Evolutionary conservation across 75 land plant species (phyloP).

Genomic region (Isoetes taiwanensis): DNA sequence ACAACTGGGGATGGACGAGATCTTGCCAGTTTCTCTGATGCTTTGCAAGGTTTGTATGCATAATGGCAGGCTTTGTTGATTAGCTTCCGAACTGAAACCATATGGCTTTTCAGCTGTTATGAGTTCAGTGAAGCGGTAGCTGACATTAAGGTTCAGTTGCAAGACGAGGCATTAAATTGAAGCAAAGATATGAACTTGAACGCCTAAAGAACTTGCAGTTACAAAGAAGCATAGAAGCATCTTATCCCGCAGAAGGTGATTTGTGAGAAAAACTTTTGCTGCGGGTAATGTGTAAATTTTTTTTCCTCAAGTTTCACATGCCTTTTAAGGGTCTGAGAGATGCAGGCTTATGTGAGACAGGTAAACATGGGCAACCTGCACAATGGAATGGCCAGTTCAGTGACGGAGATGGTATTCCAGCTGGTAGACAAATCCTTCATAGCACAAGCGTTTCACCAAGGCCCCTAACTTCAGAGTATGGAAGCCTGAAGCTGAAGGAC

Average conservation of each 20-base stretch:
- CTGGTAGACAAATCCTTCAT: no score
- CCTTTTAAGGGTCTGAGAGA: not conserved
- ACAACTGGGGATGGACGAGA: not conserved
- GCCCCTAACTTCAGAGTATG: no score
- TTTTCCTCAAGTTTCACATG: not conserved
- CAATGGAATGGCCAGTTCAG: not conserved
- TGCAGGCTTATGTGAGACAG: not conserved
- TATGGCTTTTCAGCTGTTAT: slow-evolving; percentile 48
- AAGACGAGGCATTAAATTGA: slow-evolving; percentile 86
- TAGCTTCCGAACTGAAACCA: not conserved
- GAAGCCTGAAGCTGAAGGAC: no score
- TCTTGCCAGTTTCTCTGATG: slow-evolving; percentile 13
- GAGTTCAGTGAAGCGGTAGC: slow-evolving; percentile 61
- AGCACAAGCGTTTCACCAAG: no score
- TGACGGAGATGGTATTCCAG: no score
- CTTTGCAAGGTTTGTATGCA: slow-evolving; percentile 7
- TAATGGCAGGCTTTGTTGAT: not conserved
- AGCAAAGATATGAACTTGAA: slow-evolving; percentile 80
- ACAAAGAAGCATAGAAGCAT: no score
- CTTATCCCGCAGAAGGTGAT: not conserved
- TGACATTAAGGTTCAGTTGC: slow-evolving; percentile 74
- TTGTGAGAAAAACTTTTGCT: not conserved
- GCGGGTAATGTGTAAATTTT: not conserved
- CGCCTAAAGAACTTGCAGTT: slow-evolving; percentile 26
- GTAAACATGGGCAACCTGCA: not conserved